A percentile compares a stretch with the other conserved stretches of the same genome.
phyloP scores from a whole-genome alignment of 495 filamentous ascomycete genomes.

The Penicillium steckii region DNA sequence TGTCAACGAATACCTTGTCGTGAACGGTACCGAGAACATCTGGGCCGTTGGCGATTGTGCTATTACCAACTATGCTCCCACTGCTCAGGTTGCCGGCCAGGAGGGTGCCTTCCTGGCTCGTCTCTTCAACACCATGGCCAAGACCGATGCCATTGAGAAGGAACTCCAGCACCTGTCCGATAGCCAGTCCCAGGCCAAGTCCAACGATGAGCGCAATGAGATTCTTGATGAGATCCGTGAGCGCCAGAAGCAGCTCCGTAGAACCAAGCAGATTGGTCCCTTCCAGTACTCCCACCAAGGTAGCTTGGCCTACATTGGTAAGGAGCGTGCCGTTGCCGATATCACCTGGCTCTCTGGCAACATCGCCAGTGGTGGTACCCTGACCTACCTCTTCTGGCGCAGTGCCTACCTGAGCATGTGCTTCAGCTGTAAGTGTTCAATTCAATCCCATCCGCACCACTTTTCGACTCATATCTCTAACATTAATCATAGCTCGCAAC shows the following conservation, averaged over 20 bases:
- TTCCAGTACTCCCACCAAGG: constrained; percentile 99
- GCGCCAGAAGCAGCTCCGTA: constrained; percentile 78
- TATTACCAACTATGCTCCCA: constrained; percentile 94
- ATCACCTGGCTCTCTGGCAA: constrained; percentile 98
- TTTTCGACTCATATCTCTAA: constrained; percentile 17
- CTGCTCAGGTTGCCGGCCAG: constrained; percentile 93
- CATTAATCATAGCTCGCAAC: constrained; percentile 65
- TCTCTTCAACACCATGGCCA: constrained; percentile 97
- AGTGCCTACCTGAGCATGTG: constrained; percentile 99
- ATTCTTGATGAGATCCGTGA: constrained; percentile 73
- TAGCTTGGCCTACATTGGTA: constrained; percentile 94
- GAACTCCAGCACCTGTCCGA: constrained; percentile 63
- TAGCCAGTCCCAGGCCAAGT: constrained; percentile 62
- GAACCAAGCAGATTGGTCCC: constrained; percentile 89
- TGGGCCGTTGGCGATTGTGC: constrained; percentile 93
- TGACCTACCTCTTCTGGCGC: constrained; percentile 93
- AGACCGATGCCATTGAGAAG: constrained; percentile 75
- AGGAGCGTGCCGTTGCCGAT: constrained; percentile 95
- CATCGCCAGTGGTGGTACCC: constrained; percentile 77
- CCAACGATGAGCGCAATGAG: constrained; percentile 52
- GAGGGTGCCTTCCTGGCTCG: constrained; percentile 94
- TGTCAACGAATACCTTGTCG: constrained; percentile 98
- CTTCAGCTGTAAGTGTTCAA: constrained; percentile 82
- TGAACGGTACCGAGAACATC: constrained; percentile 93
- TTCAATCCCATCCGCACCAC: not conserved